Conservation (phyloP, 169 alveolate species). For the Cryptosporidium meleagridis region DNA sequence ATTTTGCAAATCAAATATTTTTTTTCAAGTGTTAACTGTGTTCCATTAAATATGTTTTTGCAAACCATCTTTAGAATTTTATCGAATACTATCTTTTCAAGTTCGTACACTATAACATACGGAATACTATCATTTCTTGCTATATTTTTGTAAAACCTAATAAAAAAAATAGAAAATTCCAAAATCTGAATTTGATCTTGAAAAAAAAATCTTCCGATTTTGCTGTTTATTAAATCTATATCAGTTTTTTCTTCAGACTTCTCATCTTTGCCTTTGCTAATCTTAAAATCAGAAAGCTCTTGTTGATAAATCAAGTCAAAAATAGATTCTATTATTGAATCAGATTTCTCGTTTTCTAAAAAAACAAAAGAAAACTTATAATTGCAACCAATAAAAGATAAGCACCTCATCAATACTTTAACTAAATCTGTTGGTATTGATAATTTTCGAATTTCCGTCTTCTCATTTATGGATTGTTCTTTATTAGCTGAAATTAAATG, state of each 20-base stretch:
- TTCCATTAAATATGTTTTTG: not conserved
- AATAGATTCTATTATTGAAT: not conserved
- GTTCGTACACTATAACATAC: not conserved
- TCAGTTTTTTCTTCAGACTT: not conserved
- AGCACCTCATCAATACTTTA: not conserved
- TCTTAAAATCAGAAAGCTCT: not conserved
- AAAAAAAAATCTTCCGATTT: not conserved
- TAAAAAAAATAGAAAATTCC: slow-evolving; percentile 8
- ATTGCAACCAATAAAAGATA: slow-evolving; percentile 1
- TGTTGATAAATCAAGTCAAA: slow-evolving; percentile 1
- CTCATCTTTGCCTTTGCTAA: not conserved
- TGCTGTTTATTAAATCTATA: not conserved
- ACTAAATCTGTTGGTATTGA: not conserved
- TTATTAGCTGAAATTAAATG: not conserved
- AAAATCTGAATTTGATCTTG: not conserved
- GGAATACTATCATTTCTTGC: not conserved
- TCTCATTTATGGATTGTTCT: not conserved
- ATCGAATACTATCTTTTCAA: not conserved
- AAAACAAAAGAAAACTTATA: not conserved
- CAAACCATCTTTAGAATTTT: not conserved
- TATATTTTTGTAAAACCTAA: slow-evolving; percentile 16
- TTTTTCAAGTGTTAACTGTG: not conserved
- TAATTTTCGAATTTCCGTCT: not conserved
- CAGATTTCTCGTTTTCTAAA: not conserved
- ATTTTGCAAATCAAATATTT: not conserved